phyloP scores from a whole-genome alignment of 345 rosid genomes.

The Microthlaspi erraticum region DNA sequence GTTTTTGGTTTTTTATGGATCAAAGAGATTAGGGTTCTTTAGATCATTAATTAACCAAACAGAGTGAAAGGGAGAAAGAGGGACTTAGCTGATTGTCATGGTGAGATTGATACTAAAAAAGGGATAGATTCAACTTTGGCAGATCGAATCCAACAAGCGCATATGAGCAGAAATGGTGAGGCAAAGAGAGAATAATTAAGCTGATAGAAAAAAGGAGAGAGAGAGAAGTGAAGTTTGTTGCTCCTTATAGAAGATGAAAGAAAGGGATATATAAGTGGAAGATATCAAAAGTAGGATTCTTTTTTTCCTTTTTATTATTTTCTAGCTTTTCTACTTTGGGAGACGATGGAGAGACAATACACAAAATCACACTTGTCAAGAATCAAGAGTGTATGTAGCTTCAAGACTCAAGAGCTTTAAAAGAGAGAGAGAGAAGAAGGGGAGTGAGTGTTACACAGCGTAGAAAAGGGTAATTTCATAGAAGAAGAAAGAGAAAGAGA shows the following conservation, averaged over 20 bases:
- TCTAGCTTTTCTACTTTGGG: slow-evolving; percentile 42
- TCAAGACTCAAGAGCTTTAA: slow-evolving; percentile 35
- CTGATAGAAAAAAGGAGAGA: slow-evolving; percentile 13
- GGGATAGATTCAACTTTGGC: slow-evolving; percentile 30
- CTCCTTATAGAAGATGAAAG: slow-evolving; percentile 28
- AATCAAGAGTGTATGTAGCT: slow-evolving; percentile 26
- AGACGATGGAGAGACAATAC: slow-evolving; percentile 35
- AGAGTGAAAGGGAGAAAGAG: slow-evolving; percentile 23
- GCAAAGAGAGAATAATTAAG: slow-evolving; percentile 36
- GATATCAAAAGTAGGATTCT: slow-evolving; percentile 38
- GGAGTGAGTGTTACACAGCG: slow-evolving; percentile 60
- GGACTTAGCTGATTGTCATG: slow-evolving; percentile 30
- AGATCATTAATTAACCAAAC: slow-evolving; percentile 25
- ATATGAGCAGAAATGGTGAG: slow-evolving; percentile 44
- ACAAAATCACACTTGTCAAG: slow-evolving; percentile 31
- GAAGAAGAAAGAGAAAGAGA: slow-evolving; percentile 36
- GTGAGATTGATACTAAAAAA: slow-evolving; percentile 34
- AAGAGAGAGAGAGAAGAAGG: slow-evolving; percentile 45
- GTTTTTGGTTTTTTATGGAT: slow-evolving; percentile 23
- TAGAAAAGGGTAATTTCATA: slow-evolving; percentile 47
- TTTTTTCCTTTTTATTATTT: slow-evolving; percentile 21
- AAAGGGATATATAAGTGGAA: slow-evolving; percentile 34
- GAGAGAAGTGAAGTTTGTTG: slow-evolving; percentile 33
- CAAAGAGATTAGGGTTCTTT: slow-evolving; percentile 37
- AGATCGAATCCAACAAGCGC: slow-evolving; percentile 31